Percentiles rank a stretch among this genome's conserved stretches.
These are phyloP conservation scores for Penicillium sp. DNA, from an alignment of 2,329 filamentous ascomycete genomes.

Conservation along the genomic window DNA sequence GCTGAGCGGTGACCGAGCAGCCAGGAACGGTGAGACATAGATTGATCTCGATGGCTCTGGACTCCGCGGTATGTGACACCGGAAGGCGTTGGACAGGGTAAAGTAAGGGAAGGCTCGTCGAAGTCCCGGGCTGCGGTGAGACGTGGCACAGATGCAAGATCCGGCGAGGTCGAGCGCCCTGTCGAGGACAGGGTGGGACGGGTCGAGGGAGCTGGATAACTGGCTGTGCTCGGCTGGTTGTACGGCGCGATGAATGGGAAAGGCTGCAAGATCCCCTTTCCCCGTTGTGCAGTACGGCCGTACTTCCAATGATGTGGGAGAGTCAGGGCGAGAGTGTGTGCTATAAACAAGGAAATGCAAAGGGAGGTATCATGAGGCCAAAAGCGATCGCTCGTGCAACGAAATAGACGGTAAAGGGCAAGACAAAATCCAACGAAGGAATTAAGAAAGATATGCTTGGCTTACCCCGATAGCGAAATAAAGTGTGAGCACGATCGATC, in stretches of 20 bases:
- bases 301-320: conserved; percentile 3
- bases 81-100: conserved; percentile 4
- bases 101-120: conserved; percentile 2
- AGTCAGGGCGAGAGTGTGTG: conserved; percentile 2
- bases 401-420: neutral
- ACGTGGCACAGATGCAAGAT: conserved; percentile 4
- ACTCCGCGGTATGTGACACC: conserved; percentile 13
- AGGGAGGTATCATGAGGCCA: conserved; percentile 9
- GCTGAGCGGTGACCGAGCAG: neutral
- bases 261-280: conserved; percentile 21
- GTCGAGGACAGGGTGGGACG: conserved; percentile 14
- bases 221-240: conserved; percentile 10
- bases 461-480: conserved; percentile 91
- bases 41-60: conserved; percentile 9
- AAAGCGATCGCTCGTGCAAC: conserved; percentile 1
- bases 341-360: conserved; percentile 9
- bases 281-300: conserved; percentile 17
- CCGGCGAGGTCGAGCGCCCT: neutral
- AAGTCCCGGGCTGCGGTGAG: conserved; percentile 7
- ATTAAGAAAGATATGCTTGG: conserved; percentile 33
- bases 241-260: conserved; percentile 17
- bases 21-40: conserved; percentile 15
- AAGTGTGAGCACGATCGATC: conserved; percentile 81
- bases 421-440: conserved; percentile 1
- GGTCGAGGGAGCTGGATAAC: conserved; percentile 3